Evolutionary conservation across 2,329 filamentous ascomycete species (phyloP), one percentile per base, ranked within the genome.

Genomic region (Fusarium caatingaense): DNA sequence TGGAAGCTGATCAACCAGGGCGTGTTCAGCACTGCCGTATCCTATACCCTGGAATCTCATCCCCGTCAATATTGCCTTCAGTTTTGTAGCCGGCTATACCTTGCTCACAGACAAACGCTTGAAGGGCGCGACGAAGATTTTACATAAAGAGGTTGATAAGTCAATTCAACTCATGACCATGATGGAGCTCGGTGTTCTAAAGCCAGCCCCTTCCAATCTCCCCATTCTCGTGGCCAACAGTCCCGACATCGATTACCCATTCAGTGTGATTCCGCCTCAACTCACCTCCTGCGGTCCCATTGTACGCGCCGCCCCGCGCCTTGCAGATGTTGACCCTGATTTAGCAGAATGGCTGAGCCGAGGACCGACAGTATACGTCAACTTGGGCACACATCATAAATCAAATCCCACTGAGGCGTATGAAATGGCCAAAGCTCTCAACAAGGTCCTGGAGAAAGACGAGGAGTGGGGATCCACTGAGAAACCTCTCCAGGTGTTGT

Each of bases 11-110:
- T 6, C 0, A 0, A 8, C 2, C 12, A 58, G 49, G 28, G 55
- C 49, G 1, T 58, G 34, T 5, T 58, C 49, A 4, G 55, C 55
- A 7, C 12, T 58, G 0, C 34, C 49, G 1, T 58, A 32, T 56
- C 49, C 55, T 0, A 58, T 58, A 58, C 55, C 55, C 2, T 56
- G 48, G 48, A 42, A 4, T 9, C 55, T 57, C 3, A 32, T 58
- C 6, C 55, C 55, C 2, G 18, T 27, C 3, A 56, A 58, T 8
- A 9, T 58, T 0, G 53, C 13, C 8, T 58, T 58, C 6, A 40
- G 55, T 0, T 15, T 58, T 0, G 34, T 58, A 40, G 49, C 55
- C 4, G 49, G 49, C 0, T 58, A 58, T 6, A 21, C 20, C 3
- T 15, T 58, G 0, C 13, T 58, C 15, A 56, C 49, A 0, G 34